A percentile compares a stretch with the other conserved stretches of the same genome.
phyloP scores from a whole-genome alignment of 768 basidiomycete genomes.

The Lactarius hengduanensis region DNA sequence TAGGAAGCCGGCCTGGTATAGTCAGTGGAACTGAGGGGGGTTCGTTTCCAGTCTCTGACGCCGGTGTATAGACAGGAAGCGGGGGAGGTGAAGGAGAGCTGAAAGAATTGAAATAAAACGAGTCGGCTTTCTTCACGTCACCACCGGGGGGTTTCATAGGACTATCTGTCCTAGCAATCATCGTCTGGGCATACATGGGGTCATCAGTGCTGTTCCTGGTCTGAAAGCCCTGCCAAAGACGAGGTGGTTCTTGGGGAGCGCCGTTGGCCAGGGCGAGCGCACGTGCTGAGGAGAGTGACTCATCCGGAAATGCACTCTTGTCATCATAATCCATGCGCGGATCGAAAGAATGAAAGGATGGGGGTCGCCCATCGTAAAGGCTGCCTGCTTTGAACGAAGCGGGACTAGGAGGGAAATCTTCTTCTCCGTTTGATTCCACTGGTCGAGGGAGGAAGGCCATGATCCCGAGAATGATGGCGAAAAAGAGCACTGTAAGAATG shows the following conservation, averaged over 20 bases:
- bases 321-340: slow-evolving; percentile 11
- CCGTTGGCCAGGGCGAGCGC: neutral
- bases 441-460: slow-evolving; percentile 21
- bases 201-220: neutral
- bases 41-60: slow-evolving; percentile 7
- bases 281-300: neutral
- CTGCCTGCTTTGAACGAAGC: slow-evolving; percentile 12
- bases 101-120: slow-evolving; percentile 9
- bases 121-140: neutral
- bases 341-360: slow-evolving; percentile 10
- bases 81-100: neutral
- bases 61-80: slow-evolving; percentile 4
- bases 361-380: neutral
- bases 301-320: neutral
- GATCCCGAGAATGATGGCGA: slow-evolving; percentile 14
- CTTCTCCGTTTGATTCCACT: slow-evolving; percentile 10
- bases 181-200: neutral
- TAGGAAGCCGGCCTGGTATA: neutral
- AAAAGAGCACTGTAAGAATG: slow-evolving; percentile 14
- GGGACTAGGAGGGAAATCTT: neutral
- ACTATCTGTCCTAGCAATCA: neutral
- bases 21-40: neutral
- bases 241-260: neutral
- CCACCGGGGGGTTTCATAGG: neutral
- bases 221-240: neutral